Base-by-base conservation (phyloP, 2,329 filamentous ascomycete species). In the Periconia sp. region DNA sequence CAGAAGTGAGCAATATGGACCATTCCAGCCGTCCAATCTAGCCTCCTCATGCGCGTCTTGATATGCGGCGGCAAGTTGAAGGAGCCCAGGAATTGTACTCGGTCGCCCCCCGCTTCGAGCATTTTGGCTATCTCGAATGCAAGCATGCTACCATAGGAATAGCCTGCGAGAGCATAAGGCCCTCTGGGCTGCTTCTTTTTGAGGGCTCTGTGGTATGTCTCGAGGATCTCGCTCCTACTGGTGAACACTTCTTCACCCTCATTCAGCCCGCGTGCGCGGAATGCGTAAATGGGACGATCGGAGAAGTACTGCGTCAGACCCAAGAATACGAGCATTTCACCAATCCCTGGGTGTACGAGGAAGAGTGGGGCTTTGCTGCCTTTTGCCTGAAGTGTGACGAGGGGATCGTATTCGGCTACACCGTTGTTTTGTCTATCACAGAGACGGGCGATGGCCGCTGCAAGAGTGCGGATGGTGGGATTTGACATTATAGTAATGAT, bases 151-250 rank as follows among this genome's bases (percentile, higher is more conserved):
- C 82, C 81, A 58, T 78, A 82, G 6, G 72, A 78, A 59, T 83
- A 84, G 1, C 82, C 81, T 0, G 77, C 77, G 1, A 84, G 61
- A 0, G 77, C 77, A 56, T 84, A 84, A 0, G 81, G 81, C 0
- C 82, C 81, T 0, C 64, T 15, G 0, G 81, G 79, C 1, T 53
- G 55, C 3, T 53, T 54, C 5, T 51, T 23, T n/a, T 72, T 71
- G 37, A 84, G 76, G 0, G 74, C 72, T 0, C 49, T 35, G 10
- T 66, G 55, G 60, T 83, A 84, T 0, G 64, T 73, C 1, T 59
- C 52, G 1, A 80, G 65, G 0, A 69, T 62, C 43, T 83, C 79
- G 0, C 58, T 49, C n/a, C 82, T 68, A 31, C 46, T 59, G 0
- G 41, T 48, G 62, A 81, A 81, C 41, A 53, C 60, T 0, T 49